These are phyloP conservation scores for Xylaria sp. DNA, from an alignment of 2,329 filamentous ascomycete species.

Conservation along the genomic window DNA sequence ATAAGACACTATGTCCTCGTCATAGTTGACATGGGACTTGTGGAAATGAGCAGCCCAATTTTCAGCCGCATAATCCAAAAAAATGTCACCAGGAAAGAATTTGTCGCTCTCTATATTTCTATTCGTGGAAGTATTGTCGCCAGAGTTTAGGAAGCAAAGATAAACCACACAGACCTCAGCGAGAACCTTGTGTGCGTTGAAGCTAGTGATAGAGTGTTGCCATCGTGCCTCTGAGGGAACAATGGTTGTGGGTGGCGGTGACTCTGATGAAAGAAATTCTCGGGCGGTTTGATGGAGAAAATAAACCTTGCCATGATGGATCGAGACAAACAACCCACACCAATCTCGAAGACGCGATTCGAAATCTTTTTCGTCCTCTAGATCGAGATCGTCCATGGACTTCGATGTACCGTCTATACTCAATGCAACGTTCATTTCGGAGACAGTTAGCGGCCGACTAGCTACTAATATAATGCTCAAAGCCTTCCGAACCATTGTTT, in stretches of 20 bases:
- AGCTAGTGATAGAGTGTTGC: constrained; percentile 28
- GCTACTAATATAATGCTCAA: constrained; percentile 30
- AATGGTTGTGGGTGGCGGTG: neutral
- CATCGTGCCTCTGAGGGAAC: neutral
- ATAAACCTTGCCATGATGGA: constrained; percentile 28
- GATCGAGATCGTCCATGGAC: constrained; percentile 20
- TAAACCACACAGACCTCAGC: constrained; percentile 23
- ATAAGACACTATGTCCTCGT: constrained; percentile 7
- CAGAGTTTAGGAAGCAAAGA: constrained; percentile 19
- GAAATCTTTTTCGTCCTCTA: constrained; percentile 30
- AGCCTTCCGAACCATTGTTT: constrained; percentile 13
- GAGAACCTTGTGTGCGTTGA: constrained; percentile 22
- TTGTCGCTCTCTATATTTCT: too few relatives aligned
- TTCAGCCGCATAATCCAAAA: constrained; percentile 20
- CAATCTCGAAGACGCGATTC: constrained; percentile 9
- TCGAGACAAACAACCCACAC: constrained; percentile 34
- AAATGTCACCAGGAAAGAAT: neutral
- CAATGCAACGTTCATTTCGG: constrained; percentile 36
- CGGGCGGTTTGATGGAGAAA: constrained; percentile 35
- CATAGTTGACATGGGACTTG: constrained; percentile 6
- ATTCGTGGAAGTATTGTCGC: neutral
- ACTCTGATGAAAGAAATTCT: constrained; percentile 29
- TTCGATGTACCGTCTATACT: constrained; percentile 14
- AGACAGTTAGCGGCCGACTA: constrained; percentile 22
- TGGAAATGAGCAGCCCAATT: constrained; percentile 25